These are phyloP conservation scores for Xylaria nigripes DNA, from an alignment of 495 filamentous ascomycete species.

Conservation along the genomic window DNA sequence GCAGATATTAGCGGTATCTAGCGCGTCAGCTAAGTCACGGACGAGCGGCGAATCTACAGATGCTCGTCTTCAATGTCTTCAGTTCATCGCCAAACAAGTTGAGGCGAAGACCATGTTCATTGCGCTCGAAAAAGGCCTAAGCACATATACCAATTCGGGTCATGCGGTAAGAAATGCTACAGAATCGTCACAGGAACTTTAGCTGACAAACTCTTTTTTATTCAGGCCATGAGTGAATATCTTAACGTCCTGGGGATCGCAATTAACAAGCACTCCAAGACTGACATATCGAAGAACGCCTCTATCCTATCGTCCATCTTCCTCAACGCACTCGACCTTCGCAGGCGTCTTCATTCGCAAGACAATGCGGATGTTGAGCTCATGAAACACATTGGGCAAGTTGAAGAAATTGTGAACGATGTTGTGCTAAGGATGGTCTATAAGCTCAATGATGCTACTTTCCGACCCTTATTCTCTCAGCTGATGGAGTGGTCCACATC, in stretches of 20 bases:
- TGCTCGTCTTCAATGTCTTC: constrained; percentile 59
- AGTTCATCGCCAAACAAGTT: constrained; percentile 61
- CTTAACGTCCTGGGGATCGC: constrained; percentile 56
- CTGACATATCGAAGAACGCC: constrained; percentile 60
- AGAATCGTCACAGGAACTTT: background rate
- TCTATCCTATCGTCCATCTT: constrained; percentile 59
- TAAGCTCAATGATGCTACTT: constrained; percentile 92
- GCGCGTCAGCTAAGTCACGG: constrained; percentile 53
- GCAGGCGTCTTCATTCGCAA: constrained; percentile 41
- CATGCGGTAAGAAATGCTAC: constrained; percentile 42
- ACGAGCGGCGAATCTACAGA: constrained; percentile 50
- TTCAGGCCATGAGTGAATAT: constrained; percentile 56
- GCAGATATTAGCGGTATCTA: constrained; percentile 58
- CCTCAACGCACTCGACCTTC: constrained; percentile 63
- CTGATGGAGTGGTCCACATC: constrained; percentile 64
- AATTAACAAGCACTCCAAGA: constrained; percentile 70
- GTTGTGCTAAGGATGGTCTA: constrained; percentile 80
- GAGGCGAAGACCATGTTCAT: constrained; percentile 58
- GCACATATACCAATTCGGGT: constrained; percentile 49
- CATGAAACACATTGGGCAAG: constrained; percentile 42
- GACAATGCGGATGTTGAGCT: constrained; percentile 33
- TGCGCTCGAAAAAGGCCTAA: constrained; percentile 63
- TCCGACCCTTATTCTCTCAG: constrained; percentile 82
- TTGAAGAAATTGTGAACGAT: constrained; percentile 59
- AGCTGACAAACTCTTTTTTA: constrained; percentile 19